phyloP scores from a whole-genome alignment of 768 basidiomycete genomes.

The Podaxis sp. region DNA sequence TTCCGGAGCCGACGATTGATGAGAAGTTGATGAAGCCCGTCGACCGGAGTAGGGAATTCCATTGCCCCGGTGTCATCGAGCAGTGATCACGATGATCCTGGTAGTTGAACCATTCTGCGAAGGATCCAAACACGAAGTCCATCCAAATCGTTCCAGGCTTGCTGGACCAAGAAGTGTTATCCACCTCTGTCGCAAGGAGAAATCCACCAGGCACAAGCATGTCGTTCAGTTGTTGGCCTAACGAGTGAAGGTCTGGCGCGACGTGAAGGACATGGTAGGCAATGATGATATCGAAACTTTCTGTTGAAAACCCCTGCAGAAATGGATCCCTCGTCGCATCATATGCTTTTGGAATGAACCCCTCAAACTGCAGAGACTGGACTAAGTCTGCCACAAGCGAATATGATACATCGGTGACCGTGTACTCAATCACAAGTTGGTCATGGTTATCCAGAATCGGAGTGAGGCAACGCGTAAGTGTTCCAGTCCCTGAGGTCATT shows the following conservation, averaged over 20 bases:
- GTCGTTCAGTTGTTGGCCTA: neutral
- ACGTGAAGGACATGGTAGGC: constrained; percentile 4
- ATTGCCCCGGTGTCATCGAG: neutral
- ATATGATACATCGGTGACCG: constrained; percentile 3
- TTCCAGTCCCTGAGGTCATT: neutral
- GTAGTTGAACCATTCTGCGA: constrained; percentile 7
- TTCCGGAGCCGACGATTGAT: neutral
- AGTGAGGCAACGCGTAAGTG: neutral
- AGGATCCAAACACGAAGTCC: constrained; percentile 3
- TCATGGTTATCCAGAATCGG: neutral
- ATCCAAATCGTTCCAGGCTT: neutral
- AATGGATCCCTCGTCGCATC: neutral
- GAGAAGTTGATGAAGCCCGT: neutral
- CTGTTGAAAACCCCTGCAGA: neutral
- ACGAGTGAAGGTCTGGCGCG: neutral
- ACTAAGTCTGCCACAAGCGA: constrained; percentile 4
- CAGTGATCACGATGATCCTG: neutral
- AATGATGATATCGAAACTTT: constrained; percentile 4
- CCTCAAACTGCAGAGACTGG: neutral
- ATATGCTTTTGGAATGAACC: constrained; percentile 1
- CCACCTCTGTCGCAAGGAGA: neutral
- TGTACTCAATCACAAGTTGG: constrained; percentile 1
- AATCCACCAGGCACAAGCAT: constrained; percentile 2
- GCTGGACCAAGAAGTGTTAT: neutral
- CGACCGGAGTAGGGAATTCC: neutral